A percentile compares a stretch with the other conserved stretches of the same genome.
Evolutionary conservation across 2,329 filamentous ascomycete genomes (phyloP).

Genomic region (Tolypocladium ophioglossoides): DNA sequence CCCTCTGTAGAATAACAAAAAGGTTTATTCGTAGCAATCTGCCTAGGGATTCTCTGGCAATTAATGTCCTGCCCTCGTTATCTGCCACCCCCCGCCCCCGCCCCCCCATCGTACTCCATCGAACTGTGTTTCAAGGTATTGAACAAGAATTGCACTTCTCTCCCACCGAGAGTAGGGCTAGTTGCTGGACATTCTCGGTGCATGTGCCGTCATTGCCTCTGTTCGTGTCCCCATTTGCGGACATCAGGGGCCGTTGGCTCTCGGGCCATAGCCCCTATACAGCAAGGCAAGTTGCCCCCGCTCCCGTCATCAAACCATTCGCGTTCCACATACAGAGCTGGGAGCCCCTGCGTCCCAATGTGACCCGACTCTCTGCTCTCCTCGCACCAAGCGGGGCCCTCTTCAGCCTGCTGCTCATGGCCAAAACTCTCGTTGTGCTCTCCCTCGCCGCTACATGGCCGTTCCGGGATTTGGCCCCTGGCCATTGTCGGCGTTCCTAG

Average conservation of each 20-base stretch:
- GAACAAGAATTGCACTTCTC: neutral
- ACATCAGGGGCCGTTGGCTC: neutral
- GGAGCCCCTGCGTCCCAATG: neutral
- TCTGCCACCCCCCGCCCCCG: conserved; percentile 7
- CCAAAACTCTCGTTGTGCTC: too few relatives aligned
- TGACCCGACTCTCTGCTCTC: neutral
- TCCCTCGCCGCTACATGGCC: conserved; percentile 23
- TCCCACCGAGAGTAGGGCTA: neutral
- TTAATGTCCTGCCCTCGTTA: neutral
- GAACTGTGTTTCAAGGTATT: neutral
- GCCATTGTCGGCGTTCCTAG: conserved; percentile 17
- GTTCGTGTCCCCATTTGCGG: neutral
- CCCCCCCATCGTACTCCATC: neutral
- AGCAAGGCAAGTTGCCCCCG: neutral
- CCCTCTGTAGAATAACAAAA: conserved; percentile 1
- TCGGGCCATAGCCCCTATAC: neutral
- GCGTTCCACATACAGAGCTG: neutral
- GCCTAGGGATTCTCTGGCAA: conserved; percentile 6
- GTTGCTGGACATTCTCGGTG: neutral
- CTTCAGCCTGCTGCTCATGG: neutral
- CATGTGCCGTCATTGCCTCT: neutral
- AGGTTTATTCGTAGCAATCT: conserved; percentile 8
- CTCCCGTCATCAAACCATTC: neutral
- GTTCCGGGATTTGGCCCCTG: conserved; percentile 20
- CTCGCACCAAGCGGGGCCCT: neutral